A percentile compares a stretch with the other conserved stretches of the same genome.
Evolutionary conservation across 2,329 filamentous ascomycete species (phyloP).

Genomic region (Colletotrichum graminicola): DNA sequence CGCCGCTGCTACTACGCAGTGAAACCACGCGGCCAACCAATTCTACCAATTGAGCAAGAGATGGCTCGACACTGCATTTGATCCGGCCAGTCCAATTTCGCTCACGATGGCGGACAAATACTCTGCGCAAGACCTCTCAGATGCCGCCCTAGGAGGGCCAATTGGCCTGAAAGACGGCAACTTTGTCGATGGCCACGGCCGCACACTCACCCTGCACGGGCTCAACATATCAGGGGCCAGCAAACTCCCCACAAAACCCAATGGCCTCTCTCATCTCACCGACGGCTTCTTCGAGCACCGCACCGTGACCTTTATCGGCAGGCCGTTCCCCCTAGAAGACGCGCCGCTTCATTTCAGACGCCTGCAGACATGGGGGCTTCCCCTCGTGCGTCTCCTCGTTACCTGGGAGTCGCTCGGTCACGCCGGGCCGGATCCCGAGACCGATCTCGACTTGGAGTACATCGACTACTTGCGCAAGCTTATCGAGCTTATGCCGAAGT

Average conservation of each 20-base stretch:
- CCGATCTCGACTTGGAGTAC: constrained; percentile 55
- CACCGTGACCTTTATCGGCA: constrained; percentile 54
- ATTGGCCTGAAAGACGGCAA: constrained; percentile 47
- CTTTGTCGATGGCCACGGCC: constrained; percentile 54
- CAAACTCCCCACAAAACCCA: constrained; percentile 54
- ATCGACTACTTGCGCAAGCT: constrained; percentile 53
- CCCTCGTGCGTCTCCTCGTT: constrained; percentile 56
- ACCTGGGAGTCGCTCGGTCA: constrained; percentile 57
- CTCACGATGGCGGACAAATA: constrained; percentile 3
- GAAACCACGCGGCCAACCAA: neutral
- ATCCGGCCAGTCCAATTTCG: constrained; percentile 22
- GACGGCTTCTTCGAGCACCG: constrained; percentile 56
- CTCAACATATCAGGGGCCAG: constrained; percentile 57
- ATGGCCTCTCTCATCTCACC: constrained; percentile 55
- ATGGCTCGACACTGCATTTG: neutral
- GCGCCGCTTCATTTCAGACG: constrained; percentile 55
- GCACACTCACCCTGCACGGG: constrained; percentile 55
- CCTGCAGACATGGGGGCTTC: constrained; percentile 54
- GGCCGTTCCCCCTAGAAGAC: constrained; percentile 54
- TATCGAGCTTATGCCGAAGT: constrained; percentile 53
- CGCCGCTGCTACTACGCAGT: neutral
- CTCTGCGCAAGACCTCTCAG: constrained; percentile 52
- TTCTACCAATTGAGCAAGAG: neutral
- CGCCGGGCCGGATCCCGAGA: constrained; percentile 48
- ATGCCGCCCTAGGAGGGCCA: constrained; percentile 50